These are phyloP conservation scores for Schrenkiella parvula DNA, from an alignment of 345 rosid species.

Conservation along the genomic window DNA sequence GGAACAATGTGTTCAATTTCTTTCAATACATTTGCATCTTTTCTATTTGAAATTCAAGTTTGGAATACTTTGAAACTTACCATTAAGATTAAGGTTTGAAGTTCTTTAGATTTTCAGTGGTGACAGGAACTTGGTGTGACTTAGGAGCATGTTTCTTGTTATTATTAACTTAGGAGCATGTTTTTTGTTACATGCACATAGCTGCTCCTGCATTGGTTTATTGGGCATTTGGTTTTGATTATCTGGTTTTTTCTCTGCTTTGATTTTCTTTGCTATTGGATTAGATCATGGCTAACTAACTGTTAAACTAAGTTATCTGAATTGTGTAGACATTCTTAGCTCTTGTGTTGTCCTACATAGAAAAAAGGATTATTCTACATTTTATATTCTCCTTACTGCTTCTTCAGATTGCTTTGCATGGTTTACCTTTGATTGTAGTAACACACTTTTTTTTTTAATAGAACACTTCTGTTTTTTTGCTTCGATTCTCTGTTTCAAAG, in stretches of 20 bases:
- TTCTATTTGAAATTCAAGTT: neutral
- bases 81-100: neutral
- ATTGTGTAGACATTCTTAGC: neutral
- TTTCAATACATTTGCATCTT: neutral
- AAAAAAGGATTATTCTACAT: neutral
- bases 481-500: neutral
- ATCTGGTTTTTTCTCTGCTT: neutral
- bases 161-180: neutral
- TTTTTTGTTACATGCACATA: neutral
- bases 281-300: neutral
- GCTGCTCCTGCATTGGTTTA: neutral
- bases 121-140: neutral
- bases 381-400: neutral
- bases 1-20: neutral
- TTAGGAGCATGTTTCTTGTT: neutral
- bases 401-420: neutral
- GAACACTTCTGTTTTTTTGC: neutral
- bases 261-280: neutral
- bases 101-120: neutral
- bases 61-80: neutral
- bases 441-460: neutral
- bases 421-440: neutral
- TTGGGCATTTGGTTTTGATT: neutral
- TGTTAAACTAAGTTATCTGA: neutral
- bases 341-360: neutral